phyloP scores from a whole-genome alignment of 2,329 filamentous ascomycete genomes.

The Sarocladiaceae sp. region DNA sequence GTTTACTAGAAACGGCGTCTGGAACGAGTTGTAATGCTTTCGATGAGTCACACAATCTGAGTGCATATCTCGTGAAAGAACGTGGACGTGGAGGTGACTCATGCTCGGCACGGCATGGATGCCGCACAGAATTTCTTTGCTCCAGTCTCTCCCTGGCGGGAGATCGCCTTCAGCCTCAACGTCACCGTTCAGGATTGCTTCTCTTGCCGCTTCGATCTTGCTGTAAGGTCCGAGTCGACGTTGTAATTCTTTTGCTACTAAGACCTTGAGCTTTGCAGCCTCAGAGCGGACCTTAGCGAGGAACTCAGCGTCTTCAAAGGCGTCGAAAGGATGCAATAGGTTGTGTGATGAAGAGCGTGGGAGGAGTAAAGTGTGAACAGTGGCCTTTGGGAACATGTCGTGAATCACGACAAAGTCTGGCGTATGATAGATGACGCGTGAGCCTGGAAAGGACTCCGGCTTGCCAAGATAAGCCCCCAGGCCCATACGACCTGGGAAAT shows the following conservation, averaged over 20 bases:
- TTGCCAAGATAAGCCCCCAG: constrained; percentile 63
- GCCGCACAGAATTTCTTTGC: constrained; percentile 67
- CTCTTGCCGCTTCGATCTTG: constrained; percentile 55
- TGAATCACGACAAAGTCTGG: constrained; percentile 70
- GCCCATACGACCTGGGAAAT: constrained; percentile 51
- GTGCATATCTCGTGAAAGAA: constrained; percentile 75
- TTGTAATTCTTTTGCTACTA: constrained; percentile 73
- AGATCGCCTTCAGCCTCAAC: constrained; percentile 36
- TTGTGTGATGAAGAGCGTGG: constrained; percentile 62
- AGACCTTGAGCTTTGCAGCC: constrained; percentile 51
- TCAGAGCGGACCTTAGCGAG: constrained; percentile 59
- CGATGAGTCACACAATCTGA: constrained; percentile 69
- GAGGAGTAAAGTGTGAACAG: constrained; percentile 82
- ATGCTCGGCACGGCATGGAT: constrained; percentile 88
- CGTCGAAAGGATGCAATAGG: constrained; percentile 69
- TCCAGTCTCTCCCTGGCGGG: constrained; percentile 75
- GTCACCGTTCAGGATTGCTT: constrained; percentile 62
- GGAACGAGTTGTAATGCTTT: constrained; percentile 92
- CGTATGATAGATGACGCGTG: constrained; percentile 61
- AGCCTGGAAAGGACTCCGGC: constrained; percentile 57
- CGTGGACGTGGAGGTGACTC: constrained; percentile 87
- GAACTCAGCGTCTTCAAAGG: constrained; percentile 68
- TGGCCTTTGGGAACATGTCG: constrained; percentile 82
- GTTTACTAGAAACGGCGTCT: constrained; percentile 75
- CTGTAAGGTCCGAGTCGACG: constrained; percentile 64